A percentile compares a stretch with the other conserved stretches of the same genome.
Evolutionary conservation across 768 basidiomycete genomes (phyloP).

Genomic region (Pleurotus platypus): DNA sequence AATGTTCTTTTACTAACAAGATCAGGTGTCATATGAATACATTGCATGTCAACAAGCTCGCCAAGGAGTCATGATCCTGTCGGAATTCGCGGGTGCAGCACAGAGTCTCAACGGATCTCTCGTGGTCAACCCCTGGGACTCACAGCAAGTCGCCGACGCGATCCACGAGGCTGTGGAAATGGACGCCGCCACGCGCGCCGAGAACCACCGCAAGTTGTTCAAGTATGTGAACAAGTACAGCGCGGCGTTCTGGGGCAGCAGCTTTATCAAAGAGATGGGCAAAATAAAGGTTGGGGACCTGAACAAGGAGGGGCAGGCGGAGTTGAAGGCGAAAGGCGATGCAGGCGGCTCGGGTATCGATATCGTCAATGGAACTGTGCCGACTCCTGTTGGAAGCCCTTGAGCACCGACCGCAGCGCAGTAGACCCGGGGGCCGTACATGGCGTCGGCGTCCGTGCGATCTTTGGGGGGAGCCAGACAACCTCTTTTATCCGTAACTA

Average conservation of each 20-base stretch:
- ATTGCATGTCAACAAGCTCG: slow-evolving; percentile 91
- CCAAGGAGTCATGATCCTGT: slow-evolving; percentile 96
- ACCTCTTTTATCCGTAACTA: not conserved
- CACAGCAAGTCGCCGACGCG: slow-evolving; percentile 97
- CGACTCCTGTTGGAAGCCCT: slow-evolving; percentile 13
- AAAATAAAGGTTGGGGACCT: slow-evolving; percentile 44
- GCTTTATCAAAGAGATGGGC: slow-evolving; percentile 84
- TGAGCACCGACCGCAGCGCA: not conserved
- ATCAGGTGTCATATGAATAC: slow-evolving; percentile 96
- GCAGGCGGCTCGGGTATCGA: slow-evolving; percentile 31
- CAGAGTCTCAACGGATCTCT: slow-evolving; percentile 94
- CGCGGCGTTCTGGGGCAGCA: slow-evolving; percentile 88
- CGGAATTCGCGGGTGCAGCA: slow-evolving; percentile 97
- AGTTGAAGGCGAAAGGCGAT: slow-evolving; percentile 28
- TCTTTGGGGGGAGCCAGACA: too few species aligned
- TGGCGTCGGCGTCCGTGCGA: not conserved
- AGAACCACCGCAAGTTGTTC: slow-evolving; percentile 94
- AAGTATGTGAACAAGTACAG: slow-evolving; percentile 96
- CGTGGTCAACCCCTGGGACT: slow-evolving; percentile 99
- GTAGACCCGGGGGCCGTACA: not conserved
- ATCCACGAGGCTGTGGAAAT: slow-evolving; percentile 94
- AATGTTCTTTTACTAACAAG: too few species aligned
- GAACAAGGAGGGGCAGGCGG: slow-evolving; percentile 32
- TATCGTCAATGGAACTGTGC: slow-evolving; percentile 33
- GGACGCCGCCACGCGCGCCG: slow-evolving; percentile 75